phyloP scores from a whole-genome alignment of 768 basidiomycete genomes.

The Phlebiopsis flavidoalba region DNA sequence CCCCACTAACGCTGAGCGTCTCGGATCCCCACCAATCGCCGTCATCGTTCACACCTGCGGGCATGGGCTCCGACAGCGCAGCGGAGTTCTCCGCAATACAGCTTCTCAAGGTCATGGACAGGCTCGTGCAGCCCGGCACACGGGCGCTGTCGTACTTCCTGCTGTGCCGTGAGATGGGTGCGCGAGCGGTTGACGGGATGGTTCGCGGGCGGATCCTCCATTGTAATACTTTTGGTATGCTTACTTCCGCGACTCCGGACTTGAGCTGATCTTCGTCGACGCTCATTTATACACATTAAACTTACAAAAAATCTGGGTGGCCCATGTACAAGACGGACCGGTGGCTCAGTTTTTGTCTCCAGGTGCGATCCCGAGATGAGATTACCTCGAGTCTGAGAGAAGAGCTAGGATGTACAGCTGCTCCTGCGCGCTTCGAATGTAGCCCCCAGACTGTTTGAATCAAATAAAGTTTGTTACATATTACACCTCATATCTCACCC shows the following conservation, averaged over 20 bases:
- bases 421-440: neutral
- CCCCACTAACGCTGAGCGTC: slow-evolving; percentile 26
- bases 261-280: neutral
- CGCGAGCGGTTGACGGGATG: slow-evolving; percentile 81
- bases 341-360: neutral
- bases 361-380: neutral
- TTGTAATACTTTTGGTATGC: neutral
- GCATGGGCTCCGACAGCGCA: slow-evolving; percentile 39
- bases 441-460: too few relatives aligned
- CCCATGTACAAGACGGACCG: too few relatives aligned
- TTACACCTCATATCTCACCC: neutral
- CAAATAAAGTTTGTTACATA: neutral
- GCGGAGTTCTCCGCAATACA: slow-evolving; percentile 77
- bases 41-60: slow-evolving; percentile 12
- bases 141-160: slow-evolving; percentile 73
- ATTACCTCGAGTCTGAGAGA: neutral
- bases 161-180: slow-evolving; percentile 80
- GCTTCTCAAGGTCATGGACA: slow-evolving; percentile 76
- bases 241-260: neutral
- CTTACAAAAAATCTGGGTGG: too few relatives aligned
- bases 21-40: slow-evolving; percentile 22
- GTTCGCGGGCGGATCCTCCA: slow-evolving; percentile 63
- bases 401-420: too few relatives aligned
- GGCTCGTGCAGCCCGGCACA: slow-evolving; percentile 60
- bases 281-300: too few relatives aligned